Conservation (phyloP, 345 rosid genomes). For the Luvunga scandens region DNA sequence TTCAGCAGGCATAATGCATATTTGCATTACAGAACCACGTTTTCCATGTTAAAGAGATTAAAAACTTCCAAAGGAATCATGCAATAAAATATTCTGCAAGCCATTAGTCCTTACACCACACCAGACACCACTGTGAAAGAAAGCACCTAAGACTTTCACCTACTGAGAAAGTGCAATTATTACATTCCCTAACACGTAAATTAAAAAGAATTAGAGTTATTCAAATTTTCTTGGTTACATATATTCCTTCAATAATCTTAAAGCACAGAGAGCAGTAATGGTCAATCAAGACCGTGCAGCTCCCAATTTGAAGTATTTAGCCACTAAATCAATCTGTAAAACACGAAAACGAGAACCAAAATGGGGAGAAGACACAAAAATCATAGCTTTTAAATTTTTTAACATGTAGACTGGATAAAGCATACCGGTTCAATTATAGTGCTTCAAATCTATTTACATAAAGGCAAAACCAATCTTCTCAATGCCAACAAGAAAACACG, state of each 20-base stretch:
- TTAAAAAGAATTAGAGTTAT: not conserved
- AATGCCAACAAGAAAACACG: not conserved
- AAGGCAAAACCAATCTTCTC: not conserved
- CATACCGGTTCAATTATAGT: not conserved
- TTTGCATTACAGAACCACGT: not conserved
- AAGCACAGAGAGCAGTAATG: not conserved
- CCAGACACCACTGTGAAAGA: not conserved
- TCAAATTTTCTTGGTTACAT: not conserved
- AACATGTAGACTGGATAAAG: not conserved
- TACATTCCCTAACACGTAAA: not conserved
- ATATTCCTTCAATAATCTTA: not conserved
- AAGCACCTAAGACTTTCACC: not conserved
- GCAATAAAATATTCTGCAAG: too few relatives aligned
- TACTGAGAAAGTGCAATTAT: not conserved
- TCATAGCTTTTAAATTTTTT: not conserved
- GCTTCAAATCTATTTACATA: not conserved
- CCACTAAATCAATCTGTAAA: not conserved
- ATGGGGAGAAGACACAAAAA: not conserved
- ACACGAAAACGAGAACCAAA: not conserved
- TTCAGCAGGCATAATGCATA: not conserved
- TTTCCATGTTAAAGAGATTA: not conserved
- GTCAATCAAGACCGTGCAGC: not conserved
- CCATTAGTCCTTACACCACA: too few relatives aligned
- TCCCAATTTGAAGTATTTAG: not conserved
- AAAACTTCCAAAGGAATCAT: not conserved